These are phyloP conservation scores for Boletus eberwhitei DNA, from an alignment of 768 basidiomycete genomes.

Conservation along the genomic window DNA sequence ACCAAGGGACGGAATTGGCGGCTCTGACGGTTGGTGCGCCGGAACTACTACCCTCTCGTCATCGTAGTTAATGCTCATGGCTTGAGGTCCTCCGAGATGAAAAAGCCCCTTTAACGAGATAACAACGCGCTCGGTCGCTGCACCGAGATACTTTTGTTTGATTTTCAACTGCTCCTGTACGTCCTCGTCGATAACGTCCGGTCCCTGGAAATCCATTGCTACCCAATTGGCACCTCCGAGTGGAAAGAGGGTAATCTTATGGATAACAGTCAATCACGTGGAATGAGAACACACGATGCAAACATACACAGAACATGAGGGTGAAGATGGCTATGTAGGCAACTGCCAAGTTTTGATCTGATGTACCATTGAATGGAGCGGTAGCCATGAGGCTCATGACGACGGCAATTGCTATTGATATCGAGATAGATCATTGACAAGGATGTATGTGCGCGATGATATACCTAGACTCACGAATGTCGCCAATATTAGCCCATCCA, in stretches of 20 bases:
- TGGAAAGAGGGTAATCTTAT: constrained; percentile 62
- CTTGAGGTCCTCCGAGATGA: not conserved
- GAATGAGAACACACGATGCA: too few species aligned
- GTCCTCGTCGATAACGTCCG: constrained; percentile 58
- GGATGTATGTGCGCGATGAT: not conserved
- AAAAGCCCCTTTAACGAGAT: not conserved
- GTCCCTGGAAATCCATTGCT: constrained; percentile 61
- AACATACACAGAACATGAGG: constrained; percentile 54
- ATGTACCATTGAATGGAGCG: constrained; percentile 56
- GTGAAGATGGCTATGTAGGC: constrained; percentile 65
- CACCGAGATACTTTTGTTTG: constrained; percentile 31
- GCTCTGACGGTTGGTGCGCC: not conserved
- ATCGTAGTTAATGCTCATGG: not conserved
- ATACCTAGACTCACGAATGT: constrained; percentile 51
- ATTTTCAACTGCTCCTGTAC: constrained; percentile 43
- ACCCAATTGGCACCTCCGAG: constrained; percentile 54
- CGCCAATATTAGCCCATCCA: constrained; percentile 66
- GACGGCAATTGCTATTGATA: constrained; percentile 55
- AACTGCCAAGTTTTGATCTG: constrained; percentile 59
- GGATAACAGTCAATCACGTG: not conserved
- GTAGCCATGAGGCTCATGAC: constrained; percentile 58
- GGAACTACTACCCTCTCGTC: constrained; percentile 5
- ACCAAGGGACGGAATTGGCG: not conserved
- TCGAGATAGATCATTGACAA: not conserved
- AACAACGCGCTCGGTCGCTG: constrained; percentile 10